Evolutionary conservation across 495 filamentous ascomycete genomes (phyloP).

Genomic region (Annulohypoxylon maeteangense): DNA sequence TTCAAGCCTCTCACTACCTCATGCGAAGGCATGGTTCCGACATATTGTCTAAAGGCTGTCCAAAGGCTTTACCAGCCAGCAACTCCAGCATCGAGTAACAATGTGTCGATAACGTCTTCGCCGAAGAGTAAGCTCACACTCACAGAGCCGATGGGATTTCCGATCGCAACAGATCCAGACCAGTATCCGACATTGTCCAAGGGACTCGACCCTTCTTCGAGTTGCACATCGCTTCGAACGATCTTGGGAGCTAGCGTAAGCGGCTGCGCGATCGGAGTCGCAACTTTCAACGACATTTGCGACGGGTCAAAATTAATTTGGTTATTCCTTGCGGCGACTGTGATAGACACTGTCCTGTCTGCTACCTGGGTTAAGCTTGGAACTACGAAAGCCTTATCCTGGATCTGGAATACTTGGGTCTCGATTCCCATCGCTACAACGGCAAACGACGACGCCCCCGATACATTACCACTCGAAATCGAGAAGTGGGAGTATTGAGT

Average conservation of each 20-base stretch:
- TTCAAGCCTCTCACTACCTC: neutral
- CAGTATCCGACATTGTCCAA: slow-evolving; percentile 28
- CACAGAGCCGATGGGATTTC: slow-evolving; percentile 32
- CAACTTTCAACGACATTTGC: slow-evolving; percentile 31
- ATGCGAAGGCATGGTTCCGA: slow-evolving; percentile 3
- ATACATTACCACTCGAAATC: slow-evolving; percentile 14
- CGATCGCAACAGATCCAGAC: slow-evolving; percentile 31
- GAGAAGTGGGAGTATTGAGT: slow-evolving; percentile 37
- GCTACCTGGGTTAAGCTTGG: slow-evolving; percentile 37
- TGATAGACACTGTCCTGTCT: slow-evolving; percentile 35
- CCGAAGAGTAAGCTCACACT: slow-evolving; percentile 34
- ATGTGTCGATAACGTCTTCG: slow-evolving; percentile 36
- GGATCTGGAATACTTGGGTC: slow-evolving; percentile 39
- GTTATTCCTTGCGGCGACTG: slow-evolving; percentile 35
- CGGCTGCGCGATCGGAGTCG: slow-evolving; percentile 42
- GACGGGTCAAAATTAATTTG: slow-evolving; percentile 14
- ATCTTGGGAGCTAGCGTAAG: slow-evolving; percentile 49
- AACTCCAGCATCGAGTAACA: slow-evolving; percentile 39
- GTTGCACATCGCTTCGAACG: slow-evolving; percentile 13
- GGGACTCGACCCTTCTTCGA: slow-evolving; percentile 26
- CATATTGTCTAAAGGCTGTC: neutral
- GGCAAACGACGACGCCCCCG: slow-evolving; percentile 34
- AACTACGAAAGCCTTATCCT: slow-evolving; percentile 43
- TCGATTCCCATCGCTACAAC: slow-evolving; percentile 20
- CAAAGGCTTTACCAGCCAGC: slow-evolving; percentile 41